Evolutionary conservation across 1,284 basidiomycete genomes (phyloP), one percentile per base, ranked within the genome.

Genomic region (Malassezia psittaci): DNA sequence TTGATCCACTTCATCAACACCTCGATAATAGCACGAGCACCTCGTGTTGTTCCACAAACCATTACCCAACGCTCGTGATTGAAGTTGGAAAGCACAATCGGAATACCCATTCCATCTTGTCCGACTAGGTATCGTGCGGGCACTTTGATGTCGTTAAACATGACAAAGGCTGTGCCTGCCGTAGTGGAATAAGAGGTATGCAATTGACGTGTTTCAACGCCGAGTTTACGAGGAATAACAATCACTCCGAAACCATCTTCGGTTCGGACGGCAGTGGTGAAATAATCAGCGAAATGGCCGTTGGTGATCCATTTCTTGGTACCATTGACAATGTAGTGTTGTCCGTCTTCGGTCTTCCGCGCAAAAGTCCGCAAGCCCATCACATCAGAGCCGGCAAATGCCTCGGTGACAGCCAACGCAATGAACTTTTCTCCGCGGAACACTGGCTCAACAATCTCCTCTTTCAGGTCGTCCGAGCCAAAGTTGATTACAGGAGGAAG

Each of bases 331-430:
- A 74, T 66, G 73, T 78, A 80, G 62, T 75, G 74, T 63, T 86
- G 77, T 36, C 88, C 89, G 68, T 91, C 89, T 57, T 85, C 82
- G 36, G 81, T 84, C 75, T 90, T 86, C 45, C 79, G 82, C 9
- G 91, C 91, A 4, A 83, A 86, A 9, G 87, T 90, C 72, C 84
- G 59, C 24, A 77, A 59, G 35, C 77, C 76, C 52, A 76, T 75
- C 32, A 96, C 88, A 70, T 93, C 90, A 61, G 86, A 88, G 5
- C 90, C 90, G 3, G 90, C 91, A 65, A 87, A 88, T 0, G 91
- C 89, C 75, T 88, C 86, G n/a, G 83, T 82, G 60, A 96, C 86
- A 33, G 90, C 90, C 50, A 96, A 79, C 63, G 83, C 77, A 67
- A 82, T 81, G 57, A 88, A 90, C 75, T 89, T 91, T 75, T 85